These are phyloP conservation scores for Lanmaoa rubissima DNA, from an alignment of 768 basidiomycete genomes.

Conservation along the genomic window DNA sequence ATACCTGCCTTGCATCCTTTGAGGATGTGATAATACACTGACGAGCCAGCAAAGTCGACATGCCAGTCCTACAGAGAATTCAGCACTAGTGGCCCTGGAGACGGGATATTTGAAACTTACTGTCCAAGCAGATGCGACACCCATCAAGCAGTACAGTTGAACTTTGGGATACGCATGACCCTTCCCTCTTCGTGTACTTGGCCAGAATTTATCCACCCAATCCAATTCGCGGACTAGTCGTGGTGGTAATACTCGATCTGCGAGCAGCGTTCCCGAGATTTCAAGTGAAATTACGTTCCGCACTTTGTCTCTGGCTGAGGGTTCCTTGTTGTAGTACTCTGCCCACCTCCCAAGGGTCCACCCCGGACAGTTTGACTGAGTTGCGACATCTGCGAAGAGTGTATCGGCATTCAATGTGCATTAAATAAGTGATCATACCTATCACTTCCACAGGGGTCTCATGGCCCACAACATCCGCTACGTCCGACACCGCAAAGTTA, in stretches of 20 bases:
- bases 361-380: constrained; percentile 79
- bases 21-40: constrained; percentile 96
- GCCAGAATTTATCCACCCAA: constrained; percentile 98
- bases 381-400: constrained; percentile 66
- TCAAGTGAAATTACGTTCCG: constrained; percentile 96
- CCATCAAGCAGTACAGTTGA: constrained; percentile 96
- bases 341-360: constrained; percentile 95
- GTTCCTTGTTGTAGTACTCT: constrained; percentile 73
- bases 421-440: constrained; percentile 45
- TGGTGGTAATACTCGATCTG: constrained; percentile 78
- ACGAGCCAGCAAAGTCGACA: constrained; percentile 95
- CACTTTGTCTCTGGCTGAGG: constrained; percentile 75
- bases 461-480: constrained; percentile 76
- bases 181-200: constrained; percentile 67
- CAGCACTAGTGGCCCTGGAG: neutral
- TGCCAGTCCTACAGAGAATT: constrained; percentile 81
- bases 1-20: constrained; percentile 71
- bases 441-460: constrained; percentile 88
- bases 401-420: constrained; percentile 1
- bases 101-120: constrained; percentile 44
- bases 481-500: constrained; percentile 73
- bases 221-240: constrained; percentile 84
- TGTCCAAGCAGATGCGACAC: constrained; percentile 91
- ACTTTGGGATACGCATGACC: constrained; percentile 87
- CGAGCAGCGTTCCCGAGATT: constrained; percentile 81